Evolutionary conservation across 306 rosid genomes (phyloP), one percentile per base, ranked within the genome.

Genomic region (Cicer arietinum): DNA sequence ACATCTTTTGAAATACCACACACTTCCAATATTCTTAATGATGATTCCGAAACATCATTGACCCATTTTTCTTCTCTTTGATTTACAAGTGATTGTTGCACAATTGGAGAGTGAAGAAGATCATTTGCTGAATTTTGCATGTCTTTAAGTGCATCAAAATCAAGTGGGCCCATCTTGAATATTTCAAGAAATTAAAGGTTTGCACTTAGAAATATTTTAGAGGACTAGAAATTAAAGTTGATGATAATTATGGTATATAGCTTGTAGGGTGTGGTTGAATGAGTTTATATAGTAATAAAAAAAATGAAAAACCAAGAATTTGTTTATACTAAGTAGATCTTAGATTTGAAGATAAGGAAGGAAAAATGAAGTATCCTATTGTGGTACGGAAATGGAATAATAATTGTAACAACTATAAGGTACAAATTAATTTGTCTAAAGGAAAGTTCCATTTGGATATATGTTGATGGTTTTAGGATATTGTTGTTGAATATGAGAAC

Each of bases 1-100:
- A 88, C 84, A 66, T 90, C 92, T 72, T 84, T 88, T 4, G 95
- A 84, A 58, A 79, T 83, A 3, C 88, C 84, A 63, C 90, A 88
- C 16, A 81, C 86, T 10, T 88, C 92, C 63, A 88, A 70, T 87
- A 88, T 86, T 40, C 84, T 71, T 10, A 89, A 50, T n/a, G 88
- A 88, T 9, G 89, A 84, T 50, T 90, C 90, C 0, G 88, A 87
- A 7, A 86, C 85, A 7, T 84, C 84, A 12, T 74, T 59, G 8
- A 90, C 84, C 89, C 88, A 79, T 77, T 87, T 88, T 17, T 87
- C 88, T 56, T 85, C 87, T 40, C 73, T 67, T 41, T 70, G 47
- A 6, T 71, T 74, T 13, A 71, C 50, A 2, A 88, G 74, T 43
- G 84, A 79, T 71, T 83, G 85, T 69, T 77, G 89, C 11, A 84